Evolutionary conservation across 768 basidiomycete species (phyloP).

Genomic region (Agaricus subrufescens): DNA sequence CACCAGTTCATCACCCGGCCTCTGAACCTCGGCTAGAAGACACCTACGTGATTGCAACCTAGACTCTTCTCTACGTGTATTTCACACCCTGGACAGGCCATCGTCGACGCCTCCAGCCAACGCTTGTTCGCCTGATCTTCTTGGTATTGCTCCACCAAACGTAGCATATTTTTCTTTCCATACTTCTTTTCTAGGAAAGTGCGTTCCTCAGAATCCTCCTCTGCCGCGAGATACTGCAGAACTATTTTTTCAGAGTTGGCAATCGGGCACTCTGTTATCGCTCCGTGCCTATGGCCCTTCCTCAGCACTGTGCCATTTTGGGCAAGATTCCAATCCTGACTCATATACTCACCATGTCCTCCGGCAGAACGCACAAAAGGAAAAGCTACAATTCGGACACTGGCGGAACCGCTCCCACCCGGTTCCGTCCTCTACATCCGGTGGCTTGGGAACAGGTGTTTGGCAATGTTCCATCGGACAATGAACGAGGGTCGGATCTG

Average conservation of each 20-base stretch:
- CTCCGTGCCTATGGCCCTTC: conserved; percentile 64
- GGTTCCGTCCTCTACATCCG: conserved; percentile 44
- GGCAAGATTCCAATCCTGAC: not conserved
- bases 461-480: conserved; percentile 84
- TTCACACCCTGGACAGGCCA: conserved; percentile 67
- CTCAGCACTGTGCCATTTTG: not conserved
- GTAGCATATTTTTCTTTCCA: conserved; percentile 56
- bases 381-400: conserved; percentile 67
- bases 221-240: conserved; percentile 57
- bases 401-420: conserved; percentile 71
- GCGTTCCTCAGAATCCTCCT: conserved; percentile 48
- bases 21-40: not conserved
- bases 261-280: conserved; percentile 65
- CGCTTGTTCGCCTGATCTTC: conserved; percentile 72
- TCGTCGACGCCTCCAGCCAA: conserved; percentile 70
- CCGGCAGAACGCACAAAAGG: conserved; percentile 81
- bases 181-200: conserved; percentile 53
- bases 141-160: conserved; percentile 55
- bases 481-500: conserved; percentile 75
- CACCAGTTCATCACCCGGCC: conserved; percentile 9
- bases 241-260: conserved; percentile 63
- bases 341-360: conserved; percentile 60
- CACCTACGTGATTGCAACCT: conserved; percentile 86
- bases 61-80: conserved; percentile 69
- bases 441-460: conserved; percentile 63